Evolutionary conservation across 345 rosid genomes (phyloP).

Genomic region (Erysimum cheiranthoides): DNA sequence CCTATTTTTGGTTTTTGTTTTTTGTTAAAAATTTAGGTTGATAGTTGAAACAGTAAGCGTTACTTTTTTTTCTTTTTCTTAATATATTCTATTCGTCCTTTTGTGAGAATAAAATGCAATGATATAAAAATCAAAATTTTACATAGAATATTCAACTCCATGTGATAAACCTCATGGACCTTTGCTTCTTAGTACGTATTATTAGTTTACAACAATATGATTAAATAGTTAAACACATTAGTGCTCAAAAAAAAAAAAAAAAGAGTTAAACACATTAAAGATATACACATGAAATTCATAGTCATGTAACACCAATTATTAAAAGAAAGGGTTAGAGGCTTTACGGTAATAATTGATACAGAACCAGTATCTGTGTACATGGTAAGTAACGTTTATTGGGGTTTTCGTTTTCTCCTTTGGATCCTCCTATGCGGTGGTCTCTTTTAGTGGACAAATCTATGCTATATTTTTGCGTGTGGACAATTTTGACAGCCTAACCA

Average conservation of each 20-base stretch:
- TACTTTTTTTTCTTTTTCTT: conserved; percentile 3
- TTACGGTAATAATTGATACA: background rate
- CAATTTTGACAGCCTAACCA: conserved; percentile 21
- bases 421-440: background rate
- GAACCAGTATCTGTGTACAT: background rate
- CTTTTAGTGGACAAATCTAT: background rate
- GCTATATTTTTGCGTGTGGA: background rate
- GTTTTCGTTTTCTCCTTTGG: background rate
- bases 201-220: background rate
- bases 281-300: background rate
- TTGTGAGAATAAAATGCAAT: conserved; percentile 6
- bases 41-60: conserved; percentile 11
- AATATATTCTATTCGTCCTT: background rate
- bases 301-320: background rate
- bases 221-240: background rate
- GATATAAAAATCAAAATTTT: background rate
- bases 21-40: background rate
- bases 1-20: too few species aligned
- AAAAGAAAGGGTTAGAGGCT: background rate
- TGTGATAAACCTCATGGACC: conserved; percentile 14
- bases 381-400: background rate
- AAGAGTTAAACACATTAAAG: conserved; percentile 6
- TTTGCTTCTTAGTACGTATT: background rate
- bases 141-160: conserved; percentile 33
- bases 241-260: too few species aligned